Base-by-base conservation (phyloP, 345 rosid species). In the Microcos paniculata region DNA sequence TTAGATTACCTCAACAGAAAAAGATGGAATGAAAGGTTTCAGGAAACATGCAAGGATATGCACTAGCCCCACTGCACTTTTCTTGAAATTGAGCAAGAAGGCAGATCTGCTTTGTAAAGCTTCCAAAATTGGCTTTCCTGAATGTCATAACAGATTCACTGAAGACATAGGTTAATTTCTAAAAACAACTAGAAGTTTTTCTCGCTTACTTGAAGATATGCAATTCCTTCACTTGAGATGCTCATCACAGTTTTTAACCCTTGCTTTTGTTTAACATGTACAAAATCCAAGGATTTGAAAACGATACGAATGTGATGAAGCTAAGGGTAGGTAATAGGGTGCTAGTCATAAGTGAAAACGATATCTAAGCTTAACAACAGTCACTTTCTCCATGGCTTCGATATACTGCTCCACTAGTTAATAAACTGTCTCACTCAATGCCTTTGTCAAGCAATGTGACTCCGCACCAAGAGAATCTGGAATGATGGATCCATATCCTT, bases 1-100 rank as follows among this genome's bases (percentile, higher is more conserved):
- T 31, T 73, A 66, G 53, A 75, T 72, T 77, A 96, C 99, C 98
- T 93, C 92, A 23, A 86, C 58, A 72, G 99, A 88, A 81, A 96
- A 92, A 18, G 99, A 92, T n/a, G 99, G 99, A 86, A 96, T 93
- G 81, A 92, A 96, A 58, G 99, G 99, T 82, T 96, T 97, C 65
- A 94, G 74, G 65, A 96, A 78, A 69, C 90, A 88, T 35, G 98
- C 99, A 16, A 94, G 94, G 79, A 93, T 81, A 77, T 91, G 86
- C 42, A 96, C 97, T 71, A 96, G 82, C 62, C 99, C 99, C 45
- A 82, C 88, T 49, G 98, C 83, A 70, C 92, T 89, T 86, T 85
- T 92, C 83, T 92, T 84, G 63, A 96, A 78, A 94, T 80, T 48
- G 87, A 87, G 81, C 99, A 96, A 42, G 92, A 88, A 52, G 79